Conservation (phyloP, 1,284 basidiomycete genomes). For the Schizopora paradoxa region DNA sequence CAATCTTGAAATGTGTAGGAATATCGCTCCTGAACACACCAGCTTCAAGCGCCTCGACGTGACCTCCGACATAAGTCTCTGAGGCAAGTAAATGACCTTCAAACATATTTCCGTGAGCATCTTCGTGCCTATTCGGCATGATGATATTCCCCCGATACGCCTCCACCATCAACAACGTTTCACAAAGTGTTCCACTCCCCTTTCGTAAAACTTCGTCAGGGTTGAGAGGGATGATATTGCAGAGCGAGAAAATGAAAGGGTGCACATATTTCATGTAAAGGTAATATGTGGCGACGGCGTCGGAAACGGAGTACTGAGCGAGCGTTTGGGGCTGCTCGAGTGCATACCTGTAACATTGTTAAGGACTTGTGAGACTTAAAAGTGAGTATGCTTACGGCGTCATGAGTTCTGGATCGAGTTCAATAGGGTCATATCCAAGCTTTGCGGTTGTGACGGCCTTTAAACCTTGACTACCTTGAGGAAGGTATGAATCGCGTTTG, state of each 20-base stretch:
- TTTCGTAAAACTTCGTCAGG: slow-evolving; percentile 97
- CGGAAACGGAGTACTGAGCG: slow-evolving; percentile 98
- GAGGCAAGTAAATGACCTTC: slow-evolving; percentile 95
- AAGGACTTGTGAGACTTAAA: not conserved
- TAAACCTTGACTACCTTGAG: slow-evolving; percentile 96
- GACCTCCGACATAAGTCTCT: slow-evolving; percentile 98
- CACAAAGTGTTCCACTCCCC: slow-evolving; percentile 94
- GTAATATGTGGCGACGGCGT: slow-evolving; percentile 99
- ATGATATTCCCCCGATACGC: slow-evolving; percentile 90
- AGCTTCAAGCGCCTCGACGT: slow-evolving; percentile 97
- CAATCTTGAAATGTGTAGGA: slow-evolving; percentile 91
- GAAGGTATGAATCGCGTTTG: slow-evolving; percentile 98
- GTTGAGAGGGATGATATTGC: slow-evolving; percentile 97
- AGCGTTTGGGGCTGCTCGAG: slow-evolving; percentile 93
- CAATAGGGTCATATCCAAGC: slow-evolving; percentile 95
- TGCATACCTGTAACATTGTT: slow-evolving; percentile 68
- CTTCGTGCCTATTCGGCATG: slow-evolving; percentile 98
- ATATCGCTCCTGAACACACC: slow-evolving; percentile 99
- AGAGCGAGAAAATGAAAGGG: slow-evolving; percentile 98
- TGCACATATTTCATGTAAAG: slow-evolving; percentile 99
- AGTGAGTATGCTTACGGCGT: slow-evolving; percentile 69
- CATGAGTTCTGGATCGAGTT: slow-evolving; percentile 98
- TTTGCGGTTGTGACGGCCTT: slow-evolving; percentile 98
- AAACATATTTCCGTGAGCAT: slow-evolving; percentile 88
- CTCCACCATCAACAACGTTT: slow-evolving; percentile 98